Base-by-base conservation (phyloP, 495 filamentous ascomycete genomes). In the Neurospora discreta region DNA sequence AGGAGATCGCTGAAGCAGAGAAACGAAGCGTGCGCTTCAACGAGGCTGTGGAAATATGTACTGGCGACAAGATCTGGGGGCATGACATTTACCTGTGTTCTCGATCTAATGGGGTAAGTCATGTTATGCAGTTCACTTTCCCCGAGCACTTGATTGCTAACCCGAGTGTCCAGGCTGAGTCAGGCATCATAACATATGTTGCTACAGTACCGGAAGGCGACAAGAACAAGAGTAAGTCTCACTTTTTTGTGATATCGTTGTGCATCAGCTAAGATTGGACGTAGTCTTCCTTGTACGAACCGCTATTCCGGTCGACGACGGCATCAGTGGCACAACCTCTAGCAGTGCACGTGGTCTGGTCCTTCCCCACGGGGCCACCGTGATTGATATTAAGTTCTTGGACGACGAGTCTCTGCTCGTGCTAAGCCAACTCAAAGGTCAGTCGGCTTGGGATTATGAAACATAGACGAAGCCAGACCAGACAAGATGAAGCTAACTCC, bases 1-100 rank as follows among this genome's bases (percentile, higher is more conserved):
- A 81, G 33, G 82, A 85, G 26, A 87, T 89, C 71, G 86, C 87
- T 10, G 82, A 87, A 71, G 85, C 86, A 9, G 82, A 87, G 73
- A 85, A 84, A 72, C 78, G 86, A 65, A 84, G 82, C 69, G 86
- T 89, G 7, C 78, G 83, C 18, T 87, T 89, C 72, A 87, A 87
- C 1, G 77, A 81, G 44, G 75, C 74, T 9, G 78, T 81, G 3
- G 76, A 80, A 33, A 70, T 87, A 39, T 76, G 79, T 68, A 39
- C 82, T 20, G 79, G 81, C 1, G 60, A 74, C 44, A 77, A 71
- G 36, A 80, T 86, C 26, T 81, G 77, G 72, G 82, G 78, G 33
- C 77, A 81, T 38, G 83, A 84, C 72, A 42, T 84, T 60, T 70
- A 73, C 7, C 76, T 82, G 75, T 81, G 76, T 69, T 70, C 74